Conservation (phyloP, 139 green algal species). For the Auxenochlorella protothecoides region DNA sequence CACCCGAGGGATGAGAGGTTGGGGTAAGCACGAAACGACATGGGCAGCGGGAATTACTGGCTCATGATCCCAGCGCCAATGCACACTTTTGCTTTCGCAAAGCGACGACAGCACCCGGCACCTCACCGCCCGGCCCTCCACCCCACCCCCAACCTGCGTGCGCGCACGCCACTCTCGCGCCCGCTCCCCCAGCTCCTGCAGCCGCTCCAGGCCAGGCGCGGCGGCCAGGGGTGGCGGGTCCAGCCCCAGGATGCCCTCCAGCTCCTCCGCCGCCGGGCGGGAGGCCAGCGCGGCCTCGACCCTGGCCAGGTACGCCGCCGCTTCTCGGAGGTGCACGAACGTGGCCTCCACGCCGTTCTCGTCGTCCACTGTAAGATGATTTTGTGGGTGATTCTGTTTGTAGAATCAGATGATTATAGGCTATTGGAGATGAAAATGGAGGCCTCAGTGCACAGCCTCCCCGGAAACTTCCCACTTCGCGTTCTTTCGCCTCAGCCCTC, state of each 20-base stretch:
- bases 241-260: slow-evolving; percentile 29
- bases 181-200: slow-evolving; percentile 10
- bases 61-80: no score
- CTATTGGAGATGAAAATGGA: no score
- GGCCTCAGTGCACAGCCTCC: no score
- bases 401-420: no score
- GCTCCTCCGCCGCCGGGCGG: slow-evolving; percentile 21
- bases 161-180: slow-evolving; percentile 4
- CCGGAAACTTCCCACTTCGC: no score
- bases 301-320: slow-evolving; percentile 16
- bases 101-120: background rate
- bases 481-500: no score
- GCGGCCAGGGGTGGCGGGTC: slow-evolving; percentile 13
- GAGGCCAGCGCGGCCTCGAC: slow-evolving; percentile 19
- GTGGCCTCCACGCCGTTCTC: background rate
- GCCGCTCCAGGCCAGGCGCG: slow-evolving; percentile 10
- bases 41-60: no score
- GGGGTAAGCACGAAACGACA: no score
- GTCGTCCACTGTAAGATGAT: background rate
- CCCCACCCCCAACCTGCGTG: background rate
- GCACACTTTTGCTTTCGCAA: no score
- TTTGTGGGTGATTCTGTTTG: no score
- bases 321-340: slow-evolving; percentile 9
- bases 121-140: background rate
- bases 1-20: no score